Evolutionary conservation across 495 filamentous ascomycete genomes (phyloP).

Genomic region (Penicillium maclennaniae): DNA sequence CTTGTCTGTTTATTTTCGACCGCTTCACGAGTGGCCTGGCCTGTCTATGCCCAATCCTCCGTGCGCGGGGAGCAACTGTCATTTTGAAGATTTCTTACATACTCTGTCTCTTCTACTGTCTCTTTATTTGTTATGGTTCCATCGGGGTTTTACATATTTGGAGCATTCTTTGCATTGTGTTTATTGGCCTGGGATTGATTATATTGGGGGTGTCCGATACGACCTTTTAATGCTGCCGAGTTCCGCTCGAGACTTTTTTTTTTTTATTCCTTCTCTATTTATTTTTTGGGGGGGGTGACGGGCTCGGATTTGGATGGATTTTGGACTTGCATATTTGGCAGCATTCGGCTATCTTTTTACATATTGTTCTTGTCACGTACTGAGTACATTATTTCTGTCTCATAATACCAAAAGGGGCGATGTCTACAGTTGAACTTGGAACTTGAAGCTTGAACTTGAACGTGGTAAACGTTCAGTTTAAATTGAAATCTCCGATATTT

Average conservation of each 20-base stretch:
- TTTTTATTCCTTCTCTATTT: constrained; percentile 2
- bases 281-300: constrained; percentile 7
- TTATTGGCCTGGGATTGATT: constrained; percentile 29
- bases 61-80: constrained; percentile 14
- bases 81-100: constrained; percentile 13
- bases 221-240: constrained; percentile 25
- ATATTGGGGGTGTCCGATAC: constrained; percentile 18
- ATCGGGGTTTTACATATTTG: constrained; percentile 28
- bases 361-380: constrained; percentile 16
- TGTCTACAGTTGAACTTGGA: not conserved
- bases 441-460: not conserved
- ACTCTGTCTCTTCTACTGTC: constrained; percentile 1
- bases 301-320: constrained; percentile 16
- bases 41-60: constrained; percentile 11
- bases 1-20: constrained; percentile 9
- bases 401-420: constrained; percentile 7
- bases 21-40: constrained; percentile 4
- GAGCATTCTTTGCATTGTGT: constrained; percentile 27
- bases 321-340: constrained; percentile 27
- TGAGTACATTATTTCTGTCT: constrained; percentile 3
- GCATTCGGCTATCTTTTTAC: constrained; percentile 21
- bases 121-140: constrained; percentile 22
- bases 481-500: not conserved
- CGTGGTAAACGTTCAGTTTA: not conserved
- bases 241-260: constrained; percentile 12